These are phyloP conservation scores for Arabidopsis lyrata DNA, from an alignment of 441 rosid genomes.

Conservation along the genomic window DNA sequence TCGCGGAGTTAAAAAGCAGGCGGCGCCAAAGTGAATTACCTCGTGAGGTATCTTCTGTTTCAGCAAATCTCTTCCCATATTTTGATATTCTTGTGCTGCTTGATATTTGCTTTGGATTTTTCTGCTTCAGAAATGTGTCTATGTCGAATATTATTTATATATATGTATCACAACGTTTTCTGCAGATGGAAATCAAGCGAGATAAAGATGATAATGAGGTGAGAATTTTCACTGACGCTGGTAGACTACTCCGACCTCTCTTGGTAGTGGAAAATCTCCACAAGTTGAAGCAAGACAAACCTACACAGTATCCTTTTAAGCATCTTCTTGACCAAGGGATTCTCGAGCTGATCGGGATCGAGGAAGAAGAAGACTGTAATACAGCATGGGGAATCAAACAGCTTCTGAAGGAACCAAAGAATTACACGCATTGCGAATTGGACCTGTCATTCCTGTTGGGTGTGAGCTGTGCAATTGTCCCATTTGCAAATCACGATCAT, in stretches of 20 bases:
- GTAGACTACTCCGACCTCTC: constrained; percentile 94
- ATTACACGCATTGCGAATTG: constrained; percentile 82
- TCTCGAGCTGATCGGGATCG: constrained; percentile 77
- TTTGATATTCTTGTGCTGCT: constrained; percentile 16
- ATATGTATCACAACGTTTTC: constrained; percentile 22
- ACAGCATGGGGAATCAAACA: constrained; percentile 74
- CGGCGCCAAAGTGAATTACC: constrained; percentile 71
- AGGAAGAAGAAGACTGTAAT: constrained; percentile 90
- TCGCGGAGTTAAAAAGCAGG: constrained; percentile 59
- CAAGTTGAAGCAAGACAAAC: constrained; percentile 61
- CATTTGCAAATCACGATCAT: constrained; percentile 91
- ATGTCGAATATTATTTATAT: constrained; percentile 6
- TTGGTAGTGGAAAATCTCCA: constrained; percentile 72
- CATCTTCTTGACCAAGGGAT: constrained; percentile 75
- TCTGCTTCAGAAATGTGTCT: constrained; percentile 9
- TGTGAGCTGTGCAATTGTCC: constrained; percentile 86
- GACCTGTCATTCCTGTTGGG: constrained; percentile 87
- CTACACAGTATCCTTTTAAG: constrained; percentile 54
- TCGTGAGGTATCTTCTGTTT: constrained; percentile 59
- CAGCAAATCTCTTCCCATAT: constrained; percentile 13
- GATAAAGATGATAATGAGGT: constrained; percentile 76
- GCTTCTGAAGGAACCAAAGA: constrained; percentile 57
- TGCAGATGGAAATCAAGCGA: constrained; percentile 86
- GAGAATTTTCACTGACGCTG: constrained; percentile 82
- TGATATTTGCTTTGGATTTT: constrained; percentile 30